phyloP scores from a whole-genome alignment of 495 filamentous ascomycete genomes.

The Penicillium lagena region DNA sequence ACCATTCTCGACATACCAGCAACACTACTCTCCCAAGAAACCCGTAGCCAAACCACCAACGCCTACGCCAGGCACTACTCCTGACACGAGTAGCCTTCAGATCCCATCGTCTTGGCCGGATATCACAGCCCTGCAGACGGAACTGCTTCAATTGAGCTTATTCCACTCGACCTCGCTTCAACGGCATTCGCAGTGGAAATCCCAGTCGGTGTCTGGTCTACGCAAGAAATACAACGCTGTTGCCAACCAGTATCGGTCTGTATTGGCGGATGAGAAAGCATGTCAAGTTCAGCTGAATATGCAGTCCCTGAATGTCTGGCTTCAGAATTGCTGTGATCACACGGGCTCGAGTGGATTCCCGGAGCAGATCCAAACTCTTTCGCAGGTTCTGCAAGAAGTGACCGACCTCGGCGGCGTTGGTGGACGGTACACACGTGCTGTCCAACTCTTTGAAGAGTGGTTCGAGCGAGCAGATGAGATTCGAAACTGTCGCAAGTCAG shows the following conservation, averaged over 20 bases:
- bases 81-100: conserved; percentile 10
- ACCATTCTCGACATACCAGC: conserved; percentile 61
- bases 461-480: conserved; percentile 28
- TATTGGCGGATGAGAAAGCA: conserved; percentile 28
- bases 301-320: conserved; percentile 34
- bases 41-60: conserved; percentile 49
- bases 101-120: conserved; percentile 47
- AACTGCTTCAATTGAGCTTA: conserved; percentile 67
- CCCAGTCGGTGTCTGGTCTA: conserved; percentile 24
- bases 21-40: conserved; percentile 65
- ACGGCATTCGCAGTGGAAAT: conserved; percentile 28
- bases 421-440: conserved; percentile 28
- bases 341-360: conserved; percentile 23
- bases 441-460: conserved; percentile 41
- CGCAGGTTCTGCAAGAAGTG: conserved; percentile 36
- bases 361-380: conserved; percentile 38
- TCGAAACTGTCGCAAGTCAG: conserved; percentile 15
- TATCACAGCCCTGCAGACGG: conserved; percentile 57
- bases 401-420: conserved; percentile 21
- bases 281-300: conserved; percentile 35
- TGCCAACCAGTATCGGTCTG: conserved; percentile 24
- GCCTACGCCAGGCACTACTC: conserved; percentile 10
- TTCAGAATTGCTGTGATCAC: conserved; percentile 23
- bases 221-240: conserved; percentile 35
- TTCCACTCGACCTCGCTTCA: conserved; percentile 47